These are phyloP conservation scores for Wickerhamiella cacticola DNA, from an alignment of 805 yeast species.

Conservation along the genomic window DNA sequence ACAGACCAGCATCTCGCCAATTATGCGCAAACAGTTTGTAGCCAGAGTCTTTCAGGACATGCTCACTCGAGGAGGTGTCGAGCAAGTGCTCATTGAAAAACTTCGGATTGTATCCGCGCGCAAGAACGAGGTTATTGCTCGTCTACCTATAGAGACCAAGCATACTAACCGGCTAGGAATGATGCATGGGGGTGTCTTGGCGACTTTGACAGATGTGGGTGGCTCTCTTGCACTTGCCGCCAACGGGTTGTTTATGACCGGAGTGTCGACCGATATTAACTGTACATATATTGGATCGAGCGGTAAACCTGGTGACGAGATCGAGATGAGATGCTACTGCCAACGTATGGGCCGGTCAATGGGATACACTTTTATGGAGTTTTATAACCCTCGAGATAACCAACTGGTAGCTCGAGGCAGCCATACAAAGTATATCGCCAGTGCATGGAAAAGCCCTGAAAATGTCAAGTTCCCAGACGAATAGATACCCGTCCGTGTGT, in stretches of 20 bases:
- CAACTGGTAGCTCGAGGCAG: conserved; percentile 32
- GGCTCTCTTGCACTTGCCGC: conserved; percentile 36
- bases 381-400: conserved; percentile 16
- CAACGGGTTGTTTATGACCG: conserved; percentile 33
- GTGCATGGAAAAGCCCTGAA: conserved; percentile 28
- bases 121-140: conserved; percentile 28
- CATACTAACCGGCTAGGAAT: conserved; percentile 33
- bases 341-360: conserved; percentile 31
- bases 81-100: conserved; percentile 16
- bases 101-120: conserved; percentile 25
- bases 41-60: conserved; percentile 21
- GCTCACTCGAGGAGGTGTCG: conserved; percentile 22
- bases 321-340: conserved; percentile 25
- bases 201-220: conserved; percentile 33
- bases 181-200: conserved; percentile 35
- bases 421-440: conserved; percentile 33
- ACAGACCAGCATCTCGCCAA: neutral
- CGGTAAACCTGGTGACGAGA: conserved; percentile 27
- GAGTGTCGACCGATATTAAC: conserved; percentile 34
- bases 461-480: conserved; percentile 16
- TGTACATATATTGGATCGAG: conserved; percentile 32
- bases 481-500: too few species aligned
- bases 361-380: conserved; percentile 33
- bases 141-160: conserved; percentile 26
- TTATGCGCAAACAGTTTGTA: conserved; percentile 21